phyloP scores from a whole-genome alignment of 1,284 basidiomycete genomes.

The Boletus sp. region DNA sequence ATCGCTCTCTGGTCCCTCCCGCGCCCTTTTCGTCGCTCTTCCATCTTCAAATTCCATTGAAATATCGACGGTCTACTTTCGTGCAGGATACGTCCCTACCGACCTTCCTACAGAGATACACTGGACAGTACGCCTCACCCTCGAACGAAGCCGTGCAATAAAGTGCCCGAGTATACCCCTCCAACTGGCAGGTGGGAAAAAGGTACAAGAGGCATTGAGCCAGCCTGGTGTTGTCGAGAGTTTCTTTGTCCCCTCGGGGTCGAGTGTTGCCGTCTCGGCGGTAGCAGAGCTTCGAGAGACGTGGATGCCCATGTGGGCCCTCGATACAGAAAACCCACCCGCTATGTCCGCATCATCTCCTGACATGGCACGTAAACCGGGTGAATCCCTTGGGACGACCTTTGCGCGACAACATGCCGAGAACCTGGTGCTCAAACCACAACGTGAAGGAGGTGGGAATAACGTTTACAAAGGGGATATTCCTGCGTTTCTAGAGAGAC shows the following conservation, averaged over 20 bases:
- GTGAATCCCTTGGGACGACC: slow-evolving; percentile 31
- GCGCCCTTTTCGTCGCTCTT: slow-evolving; percentile 42
- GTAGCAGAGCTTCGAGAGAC: slow-evolving; percentile 60
- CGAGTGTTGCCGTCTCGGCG: slow-evolving; percentile 36
- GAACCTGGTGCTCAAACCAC: slow-evolving; percentile 89
- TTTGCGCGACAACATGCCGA: slow-evolving; percentile 56
- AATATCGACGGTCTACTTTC: slow-evolving; percentile 87
- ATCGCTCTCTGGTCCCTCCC: slow-evolving; percentile 48
- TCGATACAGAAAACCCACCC: slow-evolving; percentile 46
- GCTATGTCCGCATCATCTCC: neutral
- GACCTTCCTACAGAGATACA: slow-evolving; percentile 71
- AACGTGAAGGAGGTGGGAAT: slow-evolving; percentile 97
- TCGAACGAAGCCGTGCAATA: slow-evolving; percentile 85
- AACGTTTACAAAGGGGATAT: slow-evolving; percentile 92
- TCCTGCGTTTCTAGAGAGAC: slow-evolving; percentile 69
- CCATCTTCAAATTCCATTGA: slow-evolving; percentile 47
- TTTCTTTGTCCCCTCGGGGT: slow-evolving; percentile 65
- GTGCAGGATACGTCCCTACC: slow-evolving; percentile 84
- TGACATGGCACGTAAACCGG: neutral
- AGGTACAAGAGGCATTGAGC: slow-evolving; percentile 90
- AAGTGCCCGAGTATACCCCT: slow-evolving; percentile 93
- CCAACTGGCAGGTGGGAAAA: slow-evolving; percentile 95
- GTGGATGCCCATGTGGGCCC: slow-evolving; percentile 84
- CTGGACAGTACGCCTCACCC: slow-evolving; percentile 73
- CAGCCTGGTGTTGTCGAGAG: slow-evolving; percentile 74